Percentiles rank a stretch among this genome's conserved stretches.
Evolutionary conservation across 768 basidiomycete species (phyloP).

Genomic region (Mycena amicta): DNA sequence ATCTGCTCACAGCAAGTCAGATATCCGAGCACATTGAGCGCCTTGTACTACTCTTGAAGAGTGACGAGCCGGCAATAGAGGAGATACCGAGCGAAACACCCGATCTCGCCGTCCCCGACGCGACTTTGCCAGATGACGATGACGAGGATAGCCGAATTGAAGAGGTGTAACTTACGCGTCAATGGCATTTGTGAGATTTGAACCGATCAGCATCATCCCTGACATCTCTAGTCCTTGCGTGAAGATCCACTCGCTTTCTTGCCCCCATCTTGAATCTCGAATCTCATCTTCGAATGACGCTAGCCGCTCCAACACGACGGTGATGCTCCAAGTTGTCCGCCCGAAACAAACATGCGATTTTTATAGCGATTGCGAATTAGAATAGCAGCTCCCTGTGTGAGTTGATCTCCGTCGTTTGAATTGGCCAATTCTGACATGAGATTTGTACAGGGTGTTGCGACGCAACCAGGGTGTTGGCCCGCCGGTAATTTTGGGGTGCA

Average conservation of each 20-base stretch:
- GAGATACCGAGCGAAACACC: constrained; percentile 35
- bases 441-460: neutral
- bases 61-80: constrained; percentile 65
- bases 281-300: too few relatives aligned
- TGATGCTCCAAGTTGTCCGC: too few relatives aligned
- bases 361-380: too few relatives aligned
- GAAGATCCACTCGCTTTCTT: too few relatives aligned
- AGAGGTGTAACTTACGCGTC: constrained; percentile 79
- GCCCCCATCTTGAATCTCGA: too few relatives aligned
- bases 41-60: constrained; percentile 82
- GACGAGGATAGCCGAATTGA: constrained; percentile 76
- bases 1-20: constrained; percentile 38
- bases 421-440: neutral
- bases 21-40: constrained; percentile 87
- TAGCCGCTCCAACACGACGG: too few relatives aligned
- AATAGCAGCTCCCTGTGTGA: too few relatives aligned
- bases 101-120: constrained; percentile 27
- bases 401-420: too few relatives aligned
- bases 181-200: too few relatives aligned
- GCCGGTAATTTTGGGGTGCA: constrained; percentile 7
- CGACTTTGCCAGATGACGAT: constrained; percentile 31
- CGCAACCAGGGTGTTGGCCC: neutral
- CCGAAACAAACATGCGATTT: too few relatives aligned
- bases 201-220: too few relatives aligned
- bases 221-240: too few relatives aligned